Evolutionary conservation across 345 rosid genomes (phyloP).

Genomic region (Hibiscus mutabilis): DNA sequence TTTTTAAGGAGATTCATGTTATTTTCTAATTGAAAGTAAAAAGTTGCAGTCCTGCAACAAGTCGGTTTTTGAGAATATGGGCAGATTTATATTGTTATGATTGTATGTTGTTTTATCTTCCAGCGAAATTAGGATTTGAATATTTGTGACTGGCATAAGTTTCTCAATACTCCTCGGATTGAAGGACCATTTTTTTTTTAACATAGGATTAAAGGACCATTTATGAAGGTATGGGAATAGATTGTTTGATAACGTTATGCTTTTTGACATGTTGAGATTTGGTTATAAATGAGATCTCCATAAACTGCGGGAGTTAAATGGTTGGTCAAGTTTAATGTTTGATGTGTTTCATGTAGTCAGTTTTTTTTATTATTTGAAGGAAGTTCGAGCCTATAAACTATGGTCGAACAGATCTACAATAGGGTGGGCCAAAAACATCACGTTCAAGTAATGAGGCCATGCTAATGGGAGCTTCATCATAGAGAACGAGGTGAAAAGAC

Average conservation of each 20-base stretch:
- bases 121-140: background rate
- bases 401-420: too few species aligned
- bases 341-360: background rate
- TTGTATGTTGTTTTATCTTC: background rate
- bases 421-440: too few species aligned
- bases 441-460: too few species aligned
- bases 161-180: background rate
- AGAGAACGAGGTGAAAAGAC: too few species aligned
- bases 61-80: too few species aligned
- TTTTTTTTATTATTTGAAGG: too few species aligned
- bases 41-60: background rate
- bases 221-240: background rate
- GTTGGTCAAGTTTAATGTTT: background rate
- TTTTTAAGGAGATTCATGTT: background rate
- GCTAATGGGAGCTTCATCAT: too few species aligned
- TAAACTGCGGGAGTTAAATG: background rate
- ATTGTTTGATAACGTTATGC: background rate
- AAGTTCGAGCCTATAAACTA: too few species aligned
- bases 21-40: background rate
- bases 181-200: background rate
- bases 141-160: background rate
- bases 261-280: conserved; percentile 1
- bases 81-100: background rate
- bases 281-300: background rate
- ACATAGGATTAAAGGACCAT: too few species aligned